A percentile compares a stretch with the other conserved stretches of the same genome.
Conservation (phyloP, 2,329 filamentous ascomycete species). For the Hypomyces rosellus region DNA sequence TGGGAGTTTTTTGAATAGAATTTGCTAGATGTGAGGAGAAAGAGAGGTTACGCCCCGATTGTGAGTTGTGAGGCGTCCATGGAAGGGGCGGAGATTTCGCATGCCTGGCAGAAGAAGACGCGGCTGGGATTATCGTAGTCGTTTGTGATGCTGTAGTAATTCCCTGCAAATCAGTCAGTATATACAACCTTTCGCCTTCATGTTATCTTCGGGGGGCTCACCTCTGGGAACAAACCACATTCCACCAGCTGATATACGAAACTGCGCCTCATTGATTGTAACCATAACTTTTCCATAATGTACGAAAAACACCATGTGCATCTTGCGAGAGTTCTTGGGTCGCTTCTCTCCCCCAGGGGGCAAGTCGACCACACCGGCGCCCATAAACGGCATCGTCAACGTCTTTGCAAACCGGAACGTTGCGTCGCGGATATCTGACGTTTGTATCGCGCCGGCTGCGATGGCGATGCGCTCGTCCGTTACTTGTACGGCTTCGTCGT, state of each 20-base stretch:
- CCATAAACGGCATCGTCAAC: constrained; percentile 77
- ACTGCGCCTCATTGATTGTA: constrained; percentile 66
- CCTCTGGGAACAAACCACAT: constrained; percentile 94
- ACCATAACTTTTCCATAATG: constrained; percentile 77
- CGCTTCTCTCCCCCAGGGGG: constrained; percentile 78
- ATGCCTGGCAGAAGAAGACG: constrained; percentile 90
- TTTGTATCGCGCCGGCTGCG: constrained; percentile 48
- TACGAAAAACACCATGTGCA: constrained; percentile 97
- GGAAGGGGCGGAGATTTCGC: constrained; percentile 41
- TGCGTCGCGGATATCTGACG: constrained; percentile 54
- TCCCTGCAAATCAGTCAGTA: constrained; percentile 54
- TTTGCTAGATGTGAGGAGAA: too few species aligned
- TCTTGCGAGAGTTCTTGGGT: constrained; percentile 86
- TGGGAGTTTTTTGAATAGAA: background rate
- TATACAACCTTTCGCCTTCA: background rate
- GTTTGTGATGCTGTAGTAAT: constrained; percentile 88
- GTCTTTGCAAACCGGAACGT: constrained; percentile 88
- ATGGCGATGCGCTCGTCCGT: constrained; percentile 52
- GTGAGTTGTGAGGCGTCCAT: too few species aligned
- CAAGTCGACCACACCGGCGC: constrained; percentile 82
- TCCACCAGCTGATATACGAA: constrained; percentile 80
- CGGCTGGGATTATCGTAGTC: constrained; percentile 64
- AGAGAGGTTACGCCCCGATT: too few species aligned
- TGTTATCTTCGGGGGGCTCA: constrained; percentile 38
- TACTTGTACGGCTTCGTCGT: constrained; percentile 49